Conservation (phyloP, 139 green algal species). For the Chlorella sorokiniana region DNA sequence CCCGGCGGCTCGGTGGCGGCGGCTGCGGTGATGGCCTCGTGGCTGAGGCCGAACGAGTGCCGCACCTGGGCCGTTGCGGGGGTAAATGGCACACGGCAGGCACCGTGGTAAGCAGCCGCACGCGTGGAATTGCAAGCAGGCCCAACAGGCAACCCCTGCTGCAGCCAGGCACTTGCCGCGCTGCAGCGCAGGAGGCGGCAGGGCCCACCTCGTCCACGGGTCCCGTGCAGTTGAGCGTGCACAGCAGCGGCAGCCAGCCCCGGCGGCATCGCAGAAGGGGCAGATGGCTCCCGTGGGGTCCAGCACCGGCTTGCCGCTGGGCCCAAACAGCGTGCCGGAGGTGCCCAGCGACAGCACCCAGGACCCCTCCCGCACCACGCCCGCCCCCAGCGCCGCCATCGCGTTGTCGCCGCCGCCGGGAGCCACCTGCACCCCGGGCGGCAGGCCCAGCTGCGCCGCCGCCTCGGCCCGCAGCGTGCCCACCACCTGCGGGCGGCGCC, state of each 20-base stretch:
- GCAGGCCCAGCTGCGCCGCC: conserved; percentile 65
- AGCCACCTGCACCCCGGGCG: conserved; percentile 54
- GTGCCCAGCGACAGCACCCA: conserved; percentile 83
- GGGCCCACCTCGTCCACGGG: conserved; percentile 70
- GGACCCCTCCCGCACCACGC: conserved; percentile 50
- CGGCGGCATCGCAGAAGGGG: conserved; percentile 86
- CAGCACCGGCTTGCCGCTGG: conserved; percentile 55
- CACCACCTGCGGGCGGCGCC: conserved; percentile 47
- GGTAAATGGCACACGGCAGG: background rate
- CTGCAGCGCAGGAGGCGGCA: background rate
- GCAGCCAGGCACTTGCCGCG: background rate
- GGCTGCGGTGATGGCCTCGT: conserved; percentile 62
- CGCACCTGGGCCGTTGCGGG: conserved; percentile 52
- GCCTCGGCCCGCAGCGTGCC: conserved; percentile 60
- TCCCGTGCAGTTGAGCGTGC: conserved; percentile 89
- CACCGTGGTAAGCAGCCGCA: background rate
- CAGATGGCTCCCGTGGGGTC: conserved; percentile 74
- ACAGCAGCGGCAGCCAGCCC: conserved; percentile 82
- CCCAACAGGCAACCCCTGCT: background rate
- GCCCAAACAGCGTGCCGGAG: conserved; percentile 84
- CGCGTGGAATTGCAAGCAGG: background rate
- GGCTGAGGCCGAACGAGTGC: conserved; percentile 53
- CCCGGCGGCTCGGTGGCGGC: conserved; percentile 69
- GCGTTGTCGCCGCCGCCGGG: conserved; percentile 79
- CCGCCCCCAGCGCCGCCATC: conserved; percentile 31